Conservation (phyloP, 2,329 filamentous ascomycete species). For the Colletotrichum sidae region DNA sequence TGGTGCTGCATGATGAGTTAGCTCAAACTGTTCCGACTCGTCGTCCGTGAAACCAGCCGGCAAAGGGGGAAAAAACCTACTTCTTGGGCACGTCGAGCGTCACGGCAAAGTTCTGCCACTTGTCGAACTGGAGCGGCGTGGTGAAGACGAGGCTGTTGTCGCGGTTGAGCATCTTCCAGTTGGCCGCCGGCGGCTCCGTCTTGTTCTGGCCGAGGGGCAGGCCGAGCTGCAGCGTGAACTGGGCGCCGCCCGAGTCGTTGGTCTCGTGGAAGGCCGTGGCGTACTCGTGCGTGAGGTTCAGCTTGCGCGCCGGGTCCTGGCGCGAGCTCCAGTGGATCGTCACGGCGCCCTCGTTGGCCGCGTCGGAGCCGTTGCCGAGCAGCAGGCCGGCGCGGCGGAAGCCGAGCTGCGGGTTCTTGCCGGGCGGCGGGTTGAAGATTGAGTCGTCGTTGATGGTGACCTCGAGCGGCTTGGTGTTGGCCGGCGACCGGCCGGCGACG, state of each 20-base stretch:
- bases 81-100: slow-evolving; percentile 68
- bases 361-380: slow-evolving; percentile 59
- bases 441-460: slow-evolving; percentile 68
- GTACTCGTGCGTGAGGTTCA: slow-evolving; percentile 73
- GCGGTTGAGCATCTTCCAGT: slow-evolving; percentile 59
- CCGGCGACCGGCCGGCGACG: slow-evolving; percentile 48
- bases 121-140: slow-evolving; percentile 58
- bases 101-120: slow-evolving; percentile 72
- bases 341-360: slow-evolving; percentile 65
- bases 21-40: background rate
- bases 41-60: background rate
- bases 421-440: slow-evolving; percentile 63
- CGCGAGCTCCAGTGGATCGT: slow-evolving; percentile 71
- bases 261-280: slow-evolving; percentile 64
- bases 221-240: slow-evolving; percentile 66
- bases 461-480: slow-evolving; percentile 52
- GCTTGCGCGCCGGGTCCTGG: slow-evolving; percentile 60
- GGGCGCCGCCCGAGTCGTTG: slow-evolving; percentile 59
- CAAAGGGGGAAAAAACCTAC: slow-evolving; percentile 52
- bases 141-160: slow-evolving; percentile 63
- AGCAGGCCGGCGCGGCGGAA: slow-evolving; percentile 53
- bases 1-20: slow-evolving; percentile 54
- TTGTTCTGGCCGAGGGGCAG: slow-evolving; percentile 56
- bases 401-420: slow-evolving; percentile 61
- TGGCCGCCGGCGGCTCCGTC: slow-evolving; percentile 47